phyloP scores from a whole-genome alignment of 805 yeast species.

The Huiozyma naganishii region DNA sequence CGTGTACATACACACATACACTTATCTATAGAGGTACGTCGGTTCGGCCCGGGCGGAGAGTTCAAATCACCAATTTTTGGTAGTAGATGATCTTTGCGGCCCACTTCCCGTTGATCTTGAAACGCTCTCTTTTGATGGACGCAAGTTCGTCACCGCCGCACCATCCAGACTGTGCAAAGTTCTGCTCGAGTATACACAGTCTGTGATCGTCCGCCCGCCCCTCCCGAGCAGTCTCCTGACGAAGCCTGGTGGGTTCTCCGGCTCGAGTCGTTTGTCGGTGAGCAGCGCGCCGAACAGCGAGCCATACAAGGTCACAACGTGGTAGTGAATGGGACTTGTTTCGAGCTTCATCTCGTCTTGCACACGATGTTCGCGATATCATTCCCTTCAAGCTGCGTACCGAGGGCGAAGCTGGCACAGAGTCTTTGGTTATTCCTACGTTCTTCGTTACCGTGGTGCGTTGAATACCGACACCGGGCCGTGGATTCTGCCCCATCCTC shows the following conservation, averaged over 20 bases:
- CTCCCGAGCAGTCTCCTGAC: background rate
- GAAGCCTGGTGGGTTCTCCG: background rate
- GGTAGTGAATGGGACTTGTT: background rate
- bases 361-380: background rate
- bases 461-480: too few relatives aligned
- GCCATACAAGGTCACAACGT: too few relatives aligned
- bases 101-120: constrained; percentile 21
- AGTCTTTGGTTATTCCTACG: too few relatives aligned
- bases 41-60: background rate
- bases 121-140: constrained; percentile 16
- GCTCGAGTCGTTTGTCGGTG: background rate
- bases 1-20: background rate
- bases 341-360: background rate
- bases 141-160: constrained; percentile 17
- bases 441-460: too few relatives aligned
- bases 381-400: too few relatives aligned
- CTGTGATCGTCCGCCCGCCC: constrained; percentile 12
- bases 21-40: background rate
- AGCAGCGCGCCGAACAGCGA: too few relatives aligned
- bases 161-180: constrained; percentile 21
- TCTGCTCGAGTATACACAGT: constrained; percentile 16
- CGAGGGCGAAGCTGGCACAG: too few relatives aligned
- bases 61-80: background rate
- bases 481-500: too few relatives aligned
- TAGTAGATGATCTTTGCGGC: constrained; percentile 24